A percentile compares a stretch with the other conserved stretches of the same genome.
These are phyloP conservation scores for Tardiomyces digboiensis DNA, from an alignment of 1,139 yeast species.

Conservation along the genomic window DNA sequence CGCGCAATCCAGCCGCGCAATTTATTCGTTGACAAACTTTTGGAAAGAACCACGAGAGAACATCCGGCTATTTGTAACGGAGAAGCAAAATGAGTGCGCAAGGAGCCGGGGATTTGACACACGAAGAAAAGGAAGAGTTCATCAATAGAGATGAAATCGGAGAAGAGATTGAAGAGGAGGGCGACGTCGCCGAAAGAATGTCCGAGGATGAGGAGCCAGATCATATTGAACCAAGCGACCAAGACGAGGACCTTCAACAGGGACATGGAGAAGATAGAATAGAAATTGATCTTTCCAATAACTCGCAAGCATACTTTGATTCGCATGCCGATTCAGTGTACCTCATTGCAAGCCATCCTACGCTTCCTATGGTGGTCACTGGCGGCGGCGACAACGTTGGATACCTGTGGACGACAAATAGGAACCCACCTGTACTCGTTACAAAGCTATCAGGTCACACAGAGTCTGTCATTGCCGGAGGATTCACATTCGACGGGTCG, in stretches of 20 bases:
- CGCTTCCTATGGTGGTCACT: slow-evolving; percentile 69
- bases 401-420: slow-evolving; percentile 85
- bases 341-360: slow-evolving; percentile 70
- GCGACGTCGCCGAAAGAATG: slow-evolving; percentile 7
- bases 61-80: too few relatives aligned
- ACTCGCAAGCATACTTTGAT: slow-evolving; percentile 85
- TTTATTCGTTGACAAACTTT: too few relatives aligned
- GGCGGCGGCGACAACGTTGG: slow-evolving; percentile 93
- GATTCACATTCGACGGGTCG: slow-evolving; percentile 74
- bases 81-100: too few relatives aligned
- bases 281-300: slow-evolving; percentile 74
- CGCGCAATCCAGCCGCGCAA: too few relatives aligned
- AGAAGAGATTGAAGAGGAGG: slow-evolving; percentile 21
- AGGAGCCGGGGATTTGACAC: too few relatives aligned
- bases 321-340: slow-evolving; percentile 80
- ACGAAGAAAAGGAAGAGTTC: slow-evolving; percentile 2
- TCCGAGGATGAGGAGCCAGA: slow-evolving; percentile 6
- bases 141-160: slow-evolving; percentile 11
- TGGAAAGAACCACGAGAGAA: too few relatives aligned
- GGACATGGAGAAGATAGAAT: slow-evolving; percentile 41
- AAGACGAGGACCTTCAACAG: slow-evolving; percentile 12
- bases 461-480: slow-evolving; percentile 81
- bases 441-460: slow-evolving; percentile 69
- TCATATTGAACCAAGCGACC: slow-evolving; percentile 10
- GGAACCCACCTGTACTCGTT: slow-evolving; percentile 72